Base-by-base conservation (phyloP, 1,284 basidiomycete species). In the Fomitopsis betulina region DNA sequence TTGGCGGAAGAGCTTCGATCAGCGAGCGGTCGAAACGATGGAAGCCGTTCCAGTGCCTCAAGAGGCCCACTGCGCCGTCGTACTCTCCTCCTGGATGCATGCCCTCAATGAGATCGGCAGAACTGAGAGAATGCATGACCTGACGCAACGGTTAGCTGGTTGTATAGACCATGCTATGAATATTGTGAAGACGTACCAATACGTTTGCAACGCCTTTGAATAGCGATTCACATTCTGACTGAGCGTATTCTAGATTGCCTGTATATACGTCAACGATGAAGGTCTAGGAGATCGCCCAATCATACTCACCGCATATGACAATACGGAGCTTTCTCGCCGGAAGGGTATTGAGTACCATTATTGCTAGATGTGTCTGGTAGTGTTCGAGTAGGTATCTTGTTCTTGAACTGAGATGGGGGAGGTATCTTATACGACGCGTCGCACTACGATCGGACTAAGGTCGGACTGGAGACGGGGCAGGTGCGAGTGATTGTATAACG, bases 21-120 rank as follows among this genome's bases (percentile, higher is more conserved):
- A 96, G 76, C 63, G 89, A 88, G 68, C 83, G 81, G 73, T 96
- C 91, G 66, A 94, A 94, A 27, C 85, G 72, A 21, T 93, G 93
- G 63, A 94, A 86, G 30, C 70, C 72, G 59, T 75, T 74, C 72
- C 91, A 89, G 68, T 90, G 81, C 57, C 93, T 82, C 76, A 94
- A 96, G 60, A 96, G 85, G 23, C 85, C 94, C 8, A 89, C 81
- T 1, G 86, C 80, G 23, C 84, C 83, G 33, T 80, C 79, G 74
- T 94, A 96, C 72, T 89, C 93, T 17, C 86, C 86, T 23, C 83
- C 82, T 5, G 83, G 75, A 56, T 79, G 74, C 56, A 91, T 80
- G 57, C 81, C 85, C 9, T 80, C 74, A 55, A 92, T 78, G 73
- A 96, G 93, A 45, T 87, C 83, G 19, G 80, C 77, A 12, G 91